Evolutionary conservation across 345 rosid species (phyloP).

Genomic region (Gynandropsis gynandra): DNA sequence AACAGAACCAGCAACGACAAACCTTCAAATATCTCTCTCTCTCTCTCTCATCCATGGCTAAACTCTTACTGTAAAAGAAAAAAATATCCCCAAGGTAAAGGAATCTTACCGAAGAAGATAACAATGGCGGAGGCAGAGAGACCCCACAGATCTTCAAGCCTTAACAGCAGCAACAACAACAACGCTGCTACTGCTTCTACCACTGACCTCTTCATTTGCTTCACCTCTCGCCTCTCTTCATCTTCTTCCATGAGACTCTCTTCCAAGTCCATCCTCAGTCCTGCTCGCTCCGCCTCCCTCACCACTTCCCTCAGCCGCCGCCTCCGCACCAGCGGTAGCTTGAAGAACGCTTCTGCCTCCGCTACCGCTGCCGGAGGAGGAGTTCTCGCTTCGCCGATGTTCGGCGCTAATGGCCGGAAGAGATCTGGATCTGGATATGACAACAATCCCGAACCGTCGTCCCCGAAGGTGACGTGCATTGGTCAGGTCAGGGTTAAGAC

Average conservation of each 20-base stretch:
- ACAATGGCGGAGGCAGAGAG: conserved; percentile 60
- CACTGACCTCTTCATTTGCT: conserved; percentile 73
- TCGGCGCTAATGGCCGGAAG: conserved; percentile 49
- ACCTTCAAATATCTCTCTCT: no score
- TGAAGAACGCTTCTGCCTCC: conserved; percentile 37
- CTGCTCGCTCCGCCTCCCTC: conserved; percentile 74
- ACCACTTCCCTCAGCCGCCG: conserved; percentile 77
- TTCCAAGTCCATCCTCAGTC: conserved; percentile 72
- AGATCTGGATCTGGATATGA: conserved; percentile 50
- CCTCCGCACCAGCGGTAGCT: conserved; percentile 59
- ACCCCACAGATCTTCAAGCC: conserved; percentile 61
- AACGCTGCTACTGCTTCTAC: conserved; percentile 11
- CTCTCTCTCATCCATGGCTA: no score
- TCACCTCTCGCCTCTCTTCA: conserved; percentile 71
- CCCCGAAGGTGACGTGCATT: conserved; percentile 96
- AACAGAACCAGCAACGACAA: no score
- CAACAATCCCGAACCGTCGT: conserved; percentile 53
- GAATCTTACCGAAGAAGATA: background rate
- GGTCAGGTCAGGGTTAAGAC: conserved; percentile 98
- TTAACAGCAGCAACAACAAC: conserved; percentile 28
- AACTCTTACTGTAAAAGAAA: conserved; percentile 26
- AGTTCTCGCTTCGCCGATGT: conserved; percentile 85
- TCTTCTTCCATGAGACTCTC: conserved; percentile 91
- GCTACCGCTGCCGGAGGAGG: no score
- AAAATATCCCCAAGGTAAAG: background rate